Percentiles rank a stretch among this genome's conserved stretches.
These are phyloP conservation scores for Syzygium oleosum DNA, from an alignment of 345 rosid species.

Conservation along the genomic window DNA sequence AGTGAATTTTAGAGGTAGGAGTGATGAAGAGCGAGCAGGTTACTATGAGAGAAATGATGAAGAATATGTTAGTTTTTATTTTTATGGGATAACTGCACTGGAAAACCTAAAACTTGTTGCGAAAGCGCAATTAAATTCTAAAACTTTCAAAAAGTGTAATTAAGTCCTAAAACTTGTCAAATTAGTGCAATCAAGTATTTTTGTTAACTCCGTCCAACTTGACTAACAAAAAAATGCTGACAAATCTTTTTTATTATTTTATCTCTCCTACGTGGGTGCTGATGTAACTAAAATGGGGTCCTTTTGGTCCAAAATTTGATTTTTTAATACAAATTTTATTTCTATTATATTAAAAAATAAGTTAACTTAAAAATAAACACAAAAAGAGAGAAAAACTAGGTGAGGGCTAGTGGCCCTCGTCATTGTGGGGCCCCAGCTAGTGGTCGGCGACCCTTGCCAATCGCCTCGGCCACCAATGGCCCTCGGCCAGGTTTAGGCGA, in stretches of 20 bases:
- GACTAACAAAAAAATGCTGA: no score
- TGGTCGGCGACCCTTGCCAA: not conserved
- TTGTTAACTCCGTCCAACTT: not conserved
- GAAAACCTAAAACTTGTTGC: no score
- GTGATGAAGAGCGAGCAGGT: not conserved
- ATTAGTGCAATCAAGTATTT: not conserved
- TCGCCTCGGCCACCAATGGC: no score
- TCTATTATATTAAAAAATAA: no score
- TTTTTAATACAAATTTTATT: not conserved
- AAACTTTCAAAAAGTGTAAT: no score
- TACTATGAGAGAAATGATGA: not conserved
- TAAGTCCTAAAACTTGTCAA: no score
- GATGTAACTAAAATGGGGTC: not conserved
- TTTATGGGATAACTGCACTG: not conserved
- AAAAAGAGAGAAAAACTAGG: not conserved
- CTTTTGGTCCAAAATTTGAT: no score
- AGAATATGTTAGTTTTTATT: not conserved
- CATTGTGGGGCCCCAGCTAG: not conserved
- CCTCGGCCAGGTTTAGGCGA: no score
- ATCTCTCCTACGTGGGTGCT: not conserved
- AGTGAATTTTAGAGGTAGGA: not conserved
- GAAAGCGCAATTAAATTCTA: no score
- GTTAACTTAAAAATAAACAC: no score
- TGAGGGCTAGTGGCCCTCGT: not conserved
- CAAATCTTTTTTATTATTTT: accelerated